Percentiles rank a stretch among this genome's conserved stretches.
phyloP scores from a whole-genome alignment of 2,329 filamentous ascomycete genomes.

The Rasamsonia emersonii region DNA sequence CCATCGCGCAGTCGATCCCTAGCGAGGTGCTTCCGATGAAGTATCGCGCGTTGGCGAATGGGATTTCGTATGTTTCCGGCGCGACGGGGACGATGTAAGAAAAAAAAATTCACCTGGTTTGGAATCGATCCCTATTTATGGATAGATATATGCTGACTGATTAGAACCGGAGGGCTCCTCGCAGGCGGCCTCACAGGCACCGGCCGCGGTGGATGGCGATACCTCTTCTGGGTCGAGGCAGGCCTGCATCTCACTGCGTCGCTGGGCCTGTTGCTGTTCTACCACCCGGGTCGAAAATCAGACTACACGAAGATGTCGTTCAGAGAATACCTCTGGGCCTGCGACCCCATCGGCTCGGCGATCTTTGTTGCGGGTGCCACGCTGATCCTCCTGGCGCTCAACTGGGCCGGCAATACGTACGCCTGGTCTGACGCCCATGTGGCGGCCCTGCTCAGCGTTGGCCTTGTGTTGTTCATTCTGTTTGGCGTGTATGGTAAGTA shows the following conservation, averaged over 20 bases:
- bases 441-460: slow-evolving; percentile 4
- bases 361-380: slow-evolving; percentile 5
- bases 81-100: slow-evolving; percentile 5
- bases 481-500: slow-evolving; percentile 6
- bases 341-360: slow-evolving; percentile 5
- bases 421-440: slow-evolving; percentile 5
- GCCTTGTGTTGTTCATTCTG: slow-evolving; percentile 4
- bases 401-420: slow-evolving; percentile 6
- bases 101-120: no score
- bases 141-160: no score
- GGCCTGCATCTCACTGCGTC: slow-evolving; percentile 4
- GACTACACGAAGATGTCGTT: slow-evolving; percentile 4
- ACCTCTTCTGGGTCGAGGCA: slow-evolving; percentile 7
- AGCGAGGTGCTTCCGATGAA: slow-evolving; percentile 7
- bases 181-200: slow-evolving; percentile 4
- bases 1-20: slow-evolving; percentile 6
- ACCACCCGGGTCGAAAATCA: slow-evolving; percentile 1
- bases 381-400: slow-evolving; percentile 4
- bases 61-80: slow-evolving; percentile 6
- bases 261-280: slow-evolving; percentile 5
- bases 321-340: slow-evolving; percentile 5
- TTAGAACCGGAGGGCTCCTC: slow-evolving; percentile 1
- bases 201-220: slow-evolving; percentile 4
- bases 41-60: slow-evolving; percentile 7
- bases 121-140: no score